phyloP scores from a whole-genome alignment of 2,329 filamentous ascomycete genomes.

The Fusarium sp. region DNA sequence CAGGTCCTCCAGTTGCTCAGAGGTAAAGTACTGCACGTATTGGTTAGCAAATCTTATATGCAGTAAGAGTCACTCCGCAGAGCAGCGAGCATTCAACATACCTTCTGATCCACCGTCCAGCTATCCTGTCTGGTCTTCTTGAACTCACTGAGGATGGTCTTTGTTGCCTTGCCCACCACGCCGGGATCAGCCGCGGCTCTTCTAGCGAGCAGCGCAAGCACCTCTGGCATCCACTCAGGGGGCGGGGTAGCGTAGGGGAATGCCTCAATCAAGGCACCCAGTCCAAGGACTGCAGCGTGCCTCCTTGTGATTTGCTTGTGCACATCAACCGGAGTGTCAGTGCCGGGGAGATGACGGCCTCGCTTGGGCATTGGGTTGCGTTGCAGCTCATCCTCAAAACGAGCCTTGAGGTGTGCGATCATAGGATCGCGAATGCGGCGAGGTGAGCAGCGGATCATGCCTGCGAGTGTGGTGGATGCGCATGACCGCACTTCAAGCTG shows the following conservation, averaged over 20 bases:
- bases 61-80: not conserved
- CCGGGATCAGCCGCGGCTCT: constrained; percentile 90
- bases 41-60: constrained; percentile 41
- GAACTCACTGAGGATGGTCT: constrained; percentile 93
- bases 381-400: constrained; percentile 82
- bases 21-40: constrained; percentile 76
- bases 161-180: constrained; percentile 94
- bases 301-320: constrained; percentile 83
- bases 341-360: constrained; percentile 68
- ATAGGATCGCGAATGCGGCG: constrained; percentile 80
- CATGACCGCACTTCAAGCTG: constrained; percentile 95
- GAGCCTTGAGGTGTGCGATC: constrained; percentile 78
- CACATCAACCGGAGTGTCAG: constrained; percentile 75
- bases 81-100: constrained; percentile 56
- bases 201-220: constrained; percentile 85
- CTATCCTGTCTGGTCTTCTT: constrained; percentile 99
- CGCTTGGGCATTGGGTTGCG: constrained; percentile 89
- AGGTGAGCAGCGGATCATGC: constrained; percentile 98
- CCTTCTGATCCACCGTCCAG: constrained; percentile 98
- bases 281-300: constrained; percentile 90
- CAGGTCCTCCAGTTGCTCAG: constrained; percentile 93
- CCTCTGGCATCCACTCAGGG: constrained; percentile 92
- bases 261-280: constrained; percentile 91
- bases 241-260: constrained; percentile 97
- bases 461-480: constrained; percentile 91